These are phyloP conservation scores for Chlorella sp. DNA, from an alignment of 139 green algal species.

Conservation along the genomic window DNA sequence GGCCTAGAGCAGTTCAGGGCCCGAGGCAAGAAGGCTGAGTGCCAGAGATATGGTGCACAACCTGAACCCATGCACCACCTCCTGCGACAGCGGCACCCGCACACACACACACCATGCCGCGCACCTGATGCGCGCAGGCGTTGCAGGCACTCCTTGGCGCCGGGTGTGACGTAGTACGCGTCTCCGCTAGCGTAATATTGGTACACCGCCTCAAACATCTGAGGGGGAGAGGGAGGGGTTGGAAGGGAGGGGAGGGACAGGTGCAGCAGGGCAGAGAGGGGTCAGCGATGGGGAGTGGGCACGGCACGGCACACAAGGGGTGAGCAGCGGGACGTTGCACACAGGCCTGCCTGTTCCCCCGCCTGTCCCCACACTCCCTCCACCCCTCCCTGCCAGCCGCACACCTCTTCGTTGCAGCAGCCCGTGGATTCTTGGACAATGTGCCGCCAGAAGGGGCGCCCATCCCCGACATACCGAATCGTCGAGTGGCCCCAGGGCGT, in stretches of 20 bases:
- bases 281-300: not conserved
- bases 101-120: not conserved
- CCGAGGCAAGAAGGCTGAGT: not conserved
- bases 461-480: conserved; percentile 81
- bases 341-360: not conserved
- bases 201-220: conserved; percentile 73
- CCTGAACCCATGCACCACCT: not conserved
- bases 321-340: too few species aligned
- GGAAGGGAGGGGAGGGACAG: not conserved
- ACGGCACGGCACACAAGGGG: not conserved
- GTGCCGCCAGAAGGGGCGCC: conserved; percentile 69
- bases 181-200: conserved; percentile 62
- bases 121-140: conserved; percentile 56
- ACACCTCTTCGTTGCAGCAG: conserved; percentile 49
- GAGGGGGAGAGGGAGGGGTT: not conserved
- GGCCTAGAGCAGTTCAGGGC: too few species aligned
- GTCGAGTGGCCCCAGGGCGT: conserved; percentile 65
- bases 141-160: conserved; percentile 62
- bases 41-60: not conserved
- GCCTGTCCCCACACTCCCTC: not conserved
- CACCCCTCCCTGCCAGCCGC: conserved; percentile 41
- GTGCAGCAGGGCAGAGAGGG: not conserved
- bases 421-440: conserved; percentile 68
- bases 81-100: not conserved
- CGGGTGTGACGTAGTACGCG: conserved; percentile 67